These are phyloP conservation scores for Dissophora ornata DNA, from an alignment of 192 early-diverging fungal species.

Conservation along the genomic window DNA sequence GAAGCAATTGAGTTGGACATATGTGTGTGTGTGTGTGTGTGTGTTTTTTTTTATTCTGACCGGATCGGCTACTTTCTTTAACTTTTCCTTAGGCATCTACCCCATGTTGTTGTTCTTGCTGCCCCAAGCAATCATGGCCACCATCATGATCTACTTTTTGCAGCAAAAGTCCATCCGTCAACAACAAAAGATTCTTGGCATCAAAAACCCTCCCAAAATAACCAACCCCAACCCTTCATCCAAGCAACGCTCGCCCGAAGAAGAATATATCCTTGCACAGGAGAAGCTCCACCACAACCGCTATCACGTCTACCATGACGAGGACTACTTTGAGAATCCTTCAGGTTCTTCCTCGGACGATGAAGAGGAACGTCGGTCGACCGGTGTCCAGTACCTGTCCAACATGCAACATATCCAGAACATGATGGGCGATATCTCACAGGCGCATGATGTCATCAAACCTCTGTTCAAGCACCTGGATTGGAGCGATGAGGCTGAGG, in stretches of 20 bases:
- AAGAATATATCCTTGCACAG: constrained; percentile 28
- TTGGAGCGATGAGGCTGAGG: constrained; percentile 63
- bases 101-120: constrained; percentile 64
- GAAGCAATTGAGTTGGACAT: too few species aligned
- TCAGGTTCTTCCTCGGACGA: constrained; percentile 22
- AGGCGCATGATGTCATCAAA: constrained; percentile 60
- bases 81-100: constrained; percentile 62
- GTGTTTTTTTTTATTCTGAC: too few species aligned
- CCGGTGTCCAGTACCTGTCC: constrained; percentile 70
- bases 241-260: constrained; percentile 16
- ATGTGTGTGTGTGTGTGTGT: too few species aligned
- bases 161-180: constrained; percentile 56
- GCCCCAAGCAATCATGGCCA: constrained; percentile 65
- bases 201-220: constrained; percentile 11
- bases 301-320: constrained; percentile 42
- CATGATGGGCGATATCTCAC: constrained; percentile 73
- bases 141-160: constrained; percentile 64
- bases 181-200: constrained; percentile 36
- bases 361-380: constrained; percentile 25
- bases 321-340: constrained; percentile 38
- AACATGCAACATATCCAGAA: constrained; percentile 84
- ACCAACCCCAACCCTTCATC: constrained; percentile 1
- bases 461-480: constrained; percentile 59
- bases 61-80: too few species aligned
- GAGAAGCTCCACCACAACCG: constrained; percentile 37